These are phyloP conservation scores for Cokeromyces recurvatus DNA, from an alignment of 371 early-diverging fungal genomes.

Conservation along the genomic window DNA sequence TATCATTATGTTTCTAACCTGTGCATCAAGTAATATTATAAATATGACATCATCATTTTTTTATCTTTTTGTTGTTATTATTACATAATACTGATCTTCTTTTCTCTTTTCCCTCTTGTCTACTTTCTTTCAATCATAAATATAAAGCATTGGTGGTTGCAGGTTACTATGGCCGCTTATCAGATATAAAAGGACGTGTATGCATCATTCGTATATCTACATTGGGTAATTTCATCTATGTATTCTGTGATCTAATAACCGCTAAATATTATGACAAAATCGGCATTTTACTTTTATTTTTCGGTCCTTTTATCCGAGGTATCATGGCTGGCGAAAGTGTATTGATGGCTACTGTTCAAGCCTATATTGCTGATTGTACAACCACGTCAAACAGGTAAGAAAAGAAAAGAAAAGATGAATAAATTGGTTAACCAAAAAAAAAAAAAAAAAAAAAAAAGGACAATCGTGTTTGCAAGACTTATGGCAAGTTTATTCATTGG, in stretches of 20 bases:
- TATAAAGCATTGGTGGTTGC: slow-evolving; percentile 33
- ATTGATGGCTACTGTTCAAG: slow-evolving; percentile 29
- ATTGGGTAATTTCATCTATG: slow-evolving; percentile 22
- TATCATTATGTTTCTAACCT: slow-evolving; percentile 24
- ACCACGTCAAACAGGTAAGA: slow-evolving; percentile 11
- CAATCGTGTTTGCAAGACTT: slow-evolving; percentile 28
- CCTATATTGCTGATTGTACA: slow-evolving; percentile 42
- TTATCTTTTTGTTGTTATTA: neutral
- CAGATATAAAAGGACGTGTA: slow-evolving; percentile 32
- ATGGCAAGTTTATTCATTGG: slow-evolving; percentile 29
- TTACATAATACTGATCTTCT: too few relatives aligned
- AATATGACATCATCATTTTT: too few relatives aligned
- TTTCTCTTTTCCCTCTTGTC: too few relatives aligned
- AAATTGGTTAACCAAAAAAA: too few relatives aligned
- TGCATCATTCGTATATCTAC: slow-evolving; percentile 20
- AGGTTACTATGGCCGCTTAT: slow-evolving; percentile 32
- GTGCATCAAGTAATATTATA: slow-evolving; percentile 21
- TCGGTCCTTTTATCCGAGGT: slow-evolving; percentile 35
- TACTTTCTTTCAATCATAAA: too few relatives aligned
- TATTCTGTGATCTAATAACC: slow-evolving; percentile 17
- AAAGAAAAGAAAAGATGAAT: too few relatives aligned
- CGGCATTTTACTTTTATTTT: slow-evolving; percentile 24
- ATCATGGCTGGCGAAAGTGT: slow-evolving; percentile 28
- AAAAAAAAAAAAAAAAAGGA: too few relatives aligned
- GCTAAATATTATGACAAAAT: slow-evolving; percentile 19